Base-by-base conservation (phyloP, 2,329 filamentous ascomycete genomes). In the Hypoxylon sp. region DNA sequence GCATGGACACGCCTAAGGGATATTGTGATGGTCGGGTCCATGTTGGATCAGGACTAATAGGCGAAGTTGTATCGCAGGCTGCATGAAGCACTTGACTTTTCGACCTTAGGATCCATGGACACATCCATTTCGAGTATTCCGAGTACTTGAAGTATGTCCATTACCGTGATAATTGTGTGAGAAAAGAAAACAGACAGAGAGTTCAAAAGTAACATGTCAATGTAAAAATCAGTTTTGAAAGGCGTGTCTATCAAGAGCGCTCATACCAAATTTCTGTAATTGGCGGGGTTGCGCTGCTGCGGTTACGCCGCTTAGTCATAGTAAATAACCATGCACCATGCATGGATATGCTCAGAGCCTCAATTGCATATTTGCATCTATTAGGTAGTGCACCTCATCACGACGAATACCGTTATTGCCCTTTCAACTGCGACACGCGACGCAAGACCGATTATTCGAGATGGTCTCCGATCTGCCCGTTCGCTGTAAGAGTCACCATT, bases 31-130 rank as follows among this genome's bases (percentile, higher is more conserved):
- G 27, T 26, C 46, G 24, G 23, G 40, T 51, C 37, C 48, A 53
- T 50, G 41, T 55, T n/a, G 38, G 49, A 60, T 57, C 13, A 45
- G 56, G 48, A 57, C 57, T 23, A 49, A 55, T 54, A 26, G 48
- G 41, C 56, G 49, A 54, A 53, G 56, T 60, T 48, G 56, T 60
- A 60, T 56, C 60, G 60, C 60, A 62, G 60, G 56, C 48, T 62
- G 56, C 56, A 62, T 54, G 52, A 47, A 51, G 56, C 60, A 62
- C 60, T 62, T 62, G 60, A 60, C 60, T 60, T 60, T 46, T 27
- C n/a, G n/a, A n/a, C n/a, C n/a, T n/a, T n/a, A n/a, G n/a, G n/a
- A n/a, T n/a, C 26, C 35, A 27, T 35, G 50, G 43, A 40, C 46
- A 48, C 43, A 29, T 58, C 24, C 31, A 18, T 45, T 52, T 24